Conservation (phyloP, 192 early-diverging fungal genomes). For the Allomyces macrogynus region DNA sequence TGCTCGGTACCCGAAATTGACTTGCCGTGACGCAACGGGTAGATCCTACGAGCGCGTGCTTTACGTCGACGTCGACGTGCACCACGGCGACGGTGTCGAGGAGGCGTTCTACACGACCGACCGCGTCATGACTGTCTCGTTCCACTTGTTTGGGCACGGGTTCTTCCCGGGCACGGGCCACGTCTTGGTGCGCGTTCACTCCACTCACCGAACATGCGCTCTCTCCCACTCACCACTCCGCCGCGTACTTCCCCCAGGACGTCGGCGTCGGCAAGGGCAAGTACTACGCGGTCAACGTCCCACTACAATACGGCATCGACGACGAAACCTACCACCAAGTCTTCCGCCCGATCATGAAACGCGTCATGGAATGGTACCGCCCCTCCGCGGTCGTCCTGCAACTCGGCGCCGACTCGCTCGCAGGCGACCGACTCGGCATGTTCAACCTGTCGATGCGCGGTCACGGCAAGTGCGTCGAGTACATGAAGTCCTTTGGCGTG, state of each 20-base stretch:
- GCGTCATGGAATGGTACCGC: constrained; percentile 83
- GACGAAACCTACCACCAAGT: constrained; percentile 77
- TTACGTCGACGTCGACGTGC: constrained; percentile 96
- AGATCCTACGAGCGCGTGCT: constrained; percentile 73
- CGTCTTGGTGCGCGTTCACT: constrained; percentile 32
- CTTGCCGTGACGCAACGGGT: constrained; percentile 4
- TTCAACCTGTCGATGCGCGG: constrained; percentile 90
- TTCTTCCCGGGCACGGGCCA: constrained; percentile 97
- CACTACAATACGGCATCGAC: constrained; percentile 82
- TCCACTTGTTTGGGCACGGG: constrained; percentile 90
- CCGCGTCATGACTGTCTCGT: constrained; percentile 95
- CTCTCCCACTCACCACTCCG: background rate
- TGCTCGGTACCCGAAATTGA: background rate
- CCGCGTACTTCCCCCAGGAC: constrained; percentile 28
- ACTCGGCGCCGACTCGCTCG: constrained; percentile 89
- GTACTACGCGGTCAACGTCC: constrained; percentile 89
- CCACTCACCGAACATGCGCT: no score
- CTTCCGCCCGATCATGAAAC: constrained; percentile 63
- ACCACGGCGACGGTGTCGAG: constrained; percentile 97
- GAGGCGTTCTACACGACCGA: constrained; percentile 99
- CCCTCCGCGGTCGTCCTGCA: constrained; percentile 83
- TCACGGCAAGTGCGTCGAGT: constrained; percentile 82
- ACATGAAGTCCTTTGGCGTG: constrained; percentile 74
- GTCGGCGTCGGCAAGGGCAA: constrained; percentile 77
- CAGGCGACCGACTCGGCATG: constrained; percentile 74